Evolutionary conservation across 768 basidiomycete species (phyloP).

Genomic region (Collybia nuda): DNA sequence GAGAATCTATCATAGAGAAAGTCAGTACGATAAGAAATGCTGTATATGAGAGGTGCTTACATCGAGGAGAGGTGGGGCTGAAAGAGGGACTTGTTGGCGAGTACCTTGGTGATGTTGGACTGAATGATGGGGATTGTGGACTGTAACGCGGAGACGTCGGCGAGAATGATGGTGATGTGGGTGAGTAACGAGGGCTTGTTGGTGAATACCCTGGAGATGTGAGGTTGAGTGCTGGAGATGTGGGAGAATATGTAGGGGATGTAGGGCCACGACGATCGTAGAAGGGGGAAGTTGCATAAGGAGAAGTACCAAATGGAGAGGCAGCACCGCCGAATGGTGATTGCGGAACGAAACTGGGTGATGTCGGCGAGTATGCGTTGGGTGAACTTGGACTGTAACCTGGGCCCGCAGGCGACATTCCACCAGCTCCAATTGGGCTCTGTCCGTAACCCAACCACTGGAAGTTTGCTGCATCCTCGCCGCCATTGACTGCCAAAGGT

Average conservation of each 20-base stretch:
- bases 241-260: constrained; percentile 87
- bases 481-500: constrained; percentile 85
- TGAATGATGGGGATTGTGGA: constrained; percentile 88
- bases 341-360: constrained; percentile 80
- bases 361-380: constrained; percentile 85
- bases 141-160: constrained; percentile 84
- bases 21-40: constrained; percentile 15
- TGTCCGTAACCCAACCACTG: constrained; percentile 76
- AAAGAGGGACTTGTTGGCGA: constrained; percentile 91
- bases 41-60: constrained; percentile 48
- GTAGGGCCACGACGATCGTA: constrained; percentile 64
- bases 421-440: constrained; percentile 80
- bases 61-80: constrained; percentile 90
- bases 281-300: constrained; percentile 85
- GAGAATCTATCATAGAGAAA: constrained; percentile 57
- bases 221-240: constrained; percentile 78
- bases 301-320: constrained; percentile 79
- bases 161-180: constrained; percentile 82
- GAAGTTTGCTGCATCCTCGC: constrained; percentile 81
- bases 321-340: constrained; percentile 83
- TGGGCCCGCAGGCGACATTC: constrained; percentile 86
- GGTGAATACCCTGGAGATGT: constrained; percentile 86
- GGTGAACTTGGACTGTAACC: constrained; percentile 93
- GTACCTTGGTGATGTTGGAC: constrained; percentile 86
- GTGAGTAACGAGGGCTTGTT: constrained; percentile 84